A percentile compares a stretch with the other conserved stretches of the same genome.
Conservation (phyloP, 257 asterid genomes). For the Gentiana straminea region DNA sequence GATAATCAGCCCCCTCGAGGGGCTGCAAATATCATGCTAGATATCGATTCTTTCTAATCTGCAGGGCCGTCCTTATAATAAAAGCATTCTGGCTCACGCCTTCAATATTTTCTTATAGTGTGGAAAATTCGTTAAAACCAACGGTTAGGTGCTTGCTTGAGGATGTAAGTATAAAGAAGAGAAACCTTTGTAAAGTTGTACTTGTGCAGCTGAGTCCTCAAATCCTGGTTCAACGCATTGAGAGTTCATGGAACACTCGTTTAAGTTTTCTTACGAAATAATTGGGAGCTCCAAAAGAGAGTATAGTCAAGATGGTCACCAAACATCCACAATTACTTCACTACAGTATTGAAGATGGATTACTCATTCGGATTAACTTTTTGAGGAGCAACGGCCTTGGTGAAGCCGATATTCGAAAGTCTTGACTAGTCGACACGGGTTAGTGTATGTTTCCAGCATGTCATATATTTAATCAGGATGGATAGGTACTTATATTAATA, state of each 20-base stretch:
- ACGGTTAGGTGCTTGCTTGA: conserved; percentile 73
- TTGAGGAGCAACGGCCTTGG: conserved; percentile 75
- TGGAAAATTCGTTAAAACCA: conserved; percentile 79
- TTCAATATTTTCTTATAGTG: conserved; percentile 83
- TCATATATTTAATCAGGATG: conserved; percentile 2
- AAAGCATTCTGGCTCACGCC: conserved; percentile 44
- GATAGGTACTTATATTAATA: no score
- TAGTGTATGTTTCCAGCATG: conserved; percentile 13
- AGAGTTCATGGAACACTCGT: conserved; percentile 71
- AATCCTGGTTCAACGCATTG: conserved; percentile 91
- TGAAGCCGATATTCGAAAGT: conserved; percentile 69
- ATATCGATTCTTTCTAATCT: no score
- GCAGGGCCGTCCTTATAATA: no score
- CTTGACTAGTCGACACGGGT: conserved; percentile 89
- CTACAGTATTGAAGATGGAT: conserved; percentile 82
- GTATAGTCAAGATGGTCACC: conserved; percentile 84
- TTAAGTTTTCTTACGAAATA: conserved; percentile 64
- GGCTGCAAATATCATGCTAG: no score
- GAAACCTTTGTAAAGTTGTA: conserved; percentile 57
- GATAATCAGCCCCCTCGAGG: conserved; percentile 62
- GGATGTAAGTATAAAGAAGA: conserved; percentile 72
- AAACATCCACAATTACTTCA: conserved; percentile 96
- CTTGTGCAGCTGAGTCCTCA: conserved; percentile 87
- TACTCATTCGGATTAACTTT: conserved; percentile 72
- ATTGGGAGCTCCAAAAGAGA: conserved; percentile 77